Evolutionary conservation across 2,329 filamentous ascomycete genomes (phyloP).

Genomic region (Akanthomyces lecanii): DNA sequence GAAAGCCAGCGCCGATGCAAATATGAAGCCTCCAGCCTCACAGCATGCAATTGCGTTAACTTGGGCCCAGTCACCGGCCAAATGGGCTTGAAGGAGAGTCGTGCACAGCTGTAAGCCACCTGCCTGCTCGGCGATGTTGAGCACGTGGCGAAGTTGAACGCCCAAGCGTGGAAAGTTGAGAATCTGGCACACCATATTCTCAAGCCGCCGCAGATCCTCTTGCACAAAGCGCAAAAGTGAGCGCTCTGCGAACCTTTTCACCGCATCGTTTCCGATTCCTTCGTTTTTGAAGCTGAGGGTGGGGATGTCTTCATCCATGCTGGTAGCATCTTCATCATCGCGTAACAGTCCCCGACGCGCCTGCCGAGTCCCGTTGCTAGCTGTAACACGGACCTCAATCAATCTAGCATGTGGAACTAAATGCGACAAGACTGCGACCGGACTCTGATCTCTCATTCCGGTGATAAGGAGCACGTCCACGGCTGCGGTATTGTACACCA

Average conservation of each 20-base stretch:
- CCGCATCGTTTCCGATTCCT: constrained; percentile 33
- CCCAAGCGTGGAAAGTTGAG: constrained; percentile 47
- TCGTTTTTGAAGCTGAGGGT: constrained; percentile 46
- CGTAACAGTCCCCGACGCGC: background rate
- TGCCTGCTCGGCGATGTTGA: constrained; percentile 49
- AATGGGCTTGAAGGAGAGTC: constrained; percentile 44
- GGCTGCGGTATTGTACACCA: constrained; percentile 38
- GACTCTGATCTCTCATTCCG: constrained; percentile 58
- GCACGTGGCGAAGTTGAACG: constrained; percentile 55
- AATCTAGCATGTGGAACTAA: constrained; percentile 49
- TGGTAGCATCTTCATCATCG: background rate
- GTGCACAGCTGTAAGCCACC: constrained; percentile 49
- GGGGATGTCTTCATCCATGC: background rate
- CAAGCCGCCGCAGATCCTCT: constrained; percentile 42
- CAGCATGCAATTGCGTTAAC: constrained; percentile 46
- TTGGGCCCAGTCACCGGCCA: constrained; percentile 42
- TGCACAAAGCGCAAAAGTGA: constrained; percentile 20
- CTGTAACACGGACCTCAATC: constrained; percentile 41
- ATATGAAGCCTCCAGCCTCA: constrained; percentile 55
- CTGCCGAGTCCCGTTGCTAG: background rate
- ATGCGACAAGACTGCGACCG: constrained; percentile 50
- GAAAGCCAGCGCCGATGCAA: constrained; percentile 46
- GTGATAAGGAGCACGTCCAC: constrained; percentile 57
- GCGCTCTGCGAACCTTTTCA: constrained; percentile 21
- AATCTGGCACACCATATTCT: constrained; percentile 44